Evolutionary conservation across 2,329 filamentous ascomycete genomes (phyloP).

Genomic region (Fusarium denticulatum): DNA sequence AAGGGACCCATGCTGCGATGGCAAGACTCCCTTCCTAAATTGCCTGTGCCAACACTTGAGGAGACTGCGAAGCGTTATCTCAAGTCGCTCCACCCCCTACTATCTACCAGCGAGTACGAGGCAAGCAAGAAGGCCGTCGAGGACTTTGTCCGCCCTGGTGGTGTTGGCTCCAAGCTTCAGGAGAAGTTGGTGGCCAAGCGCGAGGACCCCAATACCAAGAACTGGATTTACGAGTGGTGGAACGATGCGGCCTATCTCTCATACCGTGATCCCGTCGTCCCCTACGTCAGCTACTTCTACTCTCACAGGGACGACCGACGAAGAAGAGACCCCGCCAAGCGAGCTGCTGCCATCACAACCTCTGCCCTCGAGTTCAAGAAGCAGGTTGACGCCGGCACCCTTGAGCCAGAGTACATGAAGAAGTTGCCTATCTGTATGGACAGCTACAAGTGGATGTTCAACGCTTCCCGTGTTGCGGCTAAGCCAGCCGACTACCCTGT

Average conservation of each 20-base stretch:
- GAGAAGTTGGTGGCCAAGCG: conserved; percentile 83
- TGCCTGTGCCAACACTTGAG: conserved; percentile 84
- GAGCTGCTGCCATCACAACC: conserved; percentile 88
- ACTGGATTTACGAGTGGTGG: conserved; percentile 99
- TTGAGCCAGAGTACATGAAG: conserved; percentile 99
- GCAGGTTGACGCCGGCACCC: conserved; percentile 80
- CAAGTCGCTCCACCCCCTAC: conserved; percentile 79
- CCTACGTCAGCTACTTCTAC: conserved; percentile 99
- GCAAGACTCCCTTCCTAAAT: conserved; percentile 82
- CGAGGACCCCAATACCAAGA: conserved; percentile 83
- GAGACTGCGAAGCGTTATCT: conserved; percentile 84
- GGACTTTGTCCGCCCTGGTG: conserved; percentile 89
- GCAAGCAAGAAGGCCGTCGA: conserved; percentile 83
- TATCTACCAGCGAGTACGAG: conserved; percentile 74
- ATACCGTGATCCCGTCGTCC: conserved; percentile 95
- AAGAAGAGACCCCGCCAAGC: conserved; percentile 87
- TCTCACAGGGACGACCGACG: conserved; percentile 93
- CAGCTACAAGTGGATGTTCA: conserved; percentile 99
- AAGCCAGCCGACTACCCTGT: conserved; percentile 83
- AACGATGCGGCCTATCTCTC: conserved; percentile 91
- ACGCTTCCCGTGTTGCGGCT: conserved; percentile 85
- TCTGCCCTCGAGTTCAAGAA: conserved; percentile 93
- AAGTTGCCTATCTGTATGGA: conserved; percentile 98
- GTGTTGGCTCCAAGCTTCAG: conserved; percentile 84
- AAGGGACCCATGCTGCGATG: conserved; percentile 86